These are phyloP conservation scores for Pseudogymnoascus sp. DNA, from an alignment of 2,329 filamentous ascomycete species.

Conservation along the genomic window DNA sequence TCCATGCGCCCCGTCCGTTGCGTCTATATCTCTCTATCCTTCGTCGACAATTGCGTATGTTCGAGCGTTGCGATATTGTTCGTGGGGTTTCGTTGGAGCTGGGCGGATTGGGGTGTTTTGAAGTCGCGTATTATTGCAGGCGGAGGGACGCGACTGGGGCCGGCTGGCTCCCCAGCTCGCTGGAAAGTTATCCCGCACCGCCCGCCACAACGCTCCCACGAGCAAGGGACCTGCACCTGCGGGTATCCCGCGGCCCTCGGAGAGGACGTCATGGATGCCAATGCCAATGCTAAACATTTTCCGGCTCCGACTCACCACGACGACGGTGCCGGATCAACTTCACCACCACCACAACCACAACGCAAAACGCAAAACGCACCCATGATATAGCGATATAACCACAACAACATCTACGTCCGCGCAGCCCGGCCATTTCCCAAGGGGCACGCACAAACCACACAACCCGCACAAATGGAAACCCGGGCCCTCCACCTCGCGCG, in stretches of 20 bases:
- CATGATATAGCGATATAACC: background rate
- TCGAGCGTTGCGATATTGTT: background rate
- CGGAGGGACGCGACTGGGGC: constrained; percentile 16
- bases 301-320: background rate
- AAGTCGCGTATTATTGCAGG: constrained; percentile 16
- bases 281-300: constrained; percentile 2
- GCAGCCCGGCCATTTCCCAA: background rate
- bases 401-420: background rate
- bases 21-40: background rate
- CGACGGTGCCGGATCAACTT: background rate
- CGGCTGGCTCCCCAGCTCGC: background rate
- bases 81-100: background rate
- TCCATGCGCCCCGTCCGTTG: background rate
- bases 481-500: background rate
- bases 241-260: background rate
- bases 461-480: background rate
- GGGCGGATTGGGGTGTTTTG: constrained; percentile 9
- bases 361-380: background rate
- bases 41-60: background rate
- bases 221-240: background rate
- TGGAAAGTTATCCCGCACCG: background rate
- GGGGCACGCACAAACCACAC: background rate
- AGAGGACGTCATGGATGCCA: background rate
- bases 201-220: background rate
- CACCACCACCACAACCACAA: background rate